Base-by-base conservation (phyloP, 2,329 filamentous ascomycete species). In the Leptosphaerulina australis region DNA sequence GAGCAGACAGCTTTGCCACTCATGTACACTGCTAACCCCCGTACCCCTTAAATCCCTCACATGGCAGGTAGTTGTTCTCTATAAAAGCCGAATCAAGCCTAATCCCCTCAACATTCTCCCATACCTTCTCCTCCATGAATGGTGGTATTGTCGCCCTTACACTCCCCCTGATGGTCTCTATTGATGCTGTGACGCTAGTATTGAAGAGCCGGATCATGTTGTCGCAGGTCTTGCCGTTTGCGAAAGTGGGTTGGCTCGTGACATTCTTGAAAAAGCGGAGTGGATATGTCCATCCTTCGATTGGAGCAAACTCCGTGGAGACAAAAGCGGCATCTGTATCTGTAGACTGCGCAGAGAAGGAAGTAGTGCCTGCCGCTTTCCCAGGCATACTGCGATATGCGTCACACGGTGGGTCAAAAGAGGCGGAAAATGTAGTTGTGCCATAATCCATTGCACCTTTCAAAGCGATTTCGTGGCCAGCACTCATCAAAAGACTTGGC, bases 201-300 rank as follows among this genome's bases (percentile, higher is more conserved):
- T 80, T 75, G 64, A 76, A 81, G 9, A 79, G 50, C 10, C 75
- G 66, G 10, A 74, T 67, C 65, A 77, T 75, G 25, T 76, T 72
- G 40, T 80, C 76, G 63, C 78, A 81, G 0, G 63, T 57, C 33
- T 66, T 62, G 8, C 68, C 69, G 39, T 76, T 68, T 8, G 70
- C 73, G 51, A 80, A 80, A 4, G 70, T 71, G 1, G 80, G 79
- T 62, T 84, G 81, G 59, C 83, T 83, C 3, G 81, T 82, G 35
- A 81, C 69, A 60, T 82, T 82, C 17, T 64, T 62, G 64, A 78
- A 77, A 47, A 81, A 77, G 1, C 61, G 58, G 3, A 81, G 54
- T 0, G 76, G 71, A 49, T 74, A 79, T 0, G 70, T 64, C 22
- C 53, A 50, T 2, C 59, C 48, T 0, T 35, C 21, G 0, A 53